Percentiles rank a stretch among this genome's conserved stretches.
phyloP scores from a whole-genome alignment of 73 alveolate genomes.

The Tetrahymena malaccensis region DNA sequence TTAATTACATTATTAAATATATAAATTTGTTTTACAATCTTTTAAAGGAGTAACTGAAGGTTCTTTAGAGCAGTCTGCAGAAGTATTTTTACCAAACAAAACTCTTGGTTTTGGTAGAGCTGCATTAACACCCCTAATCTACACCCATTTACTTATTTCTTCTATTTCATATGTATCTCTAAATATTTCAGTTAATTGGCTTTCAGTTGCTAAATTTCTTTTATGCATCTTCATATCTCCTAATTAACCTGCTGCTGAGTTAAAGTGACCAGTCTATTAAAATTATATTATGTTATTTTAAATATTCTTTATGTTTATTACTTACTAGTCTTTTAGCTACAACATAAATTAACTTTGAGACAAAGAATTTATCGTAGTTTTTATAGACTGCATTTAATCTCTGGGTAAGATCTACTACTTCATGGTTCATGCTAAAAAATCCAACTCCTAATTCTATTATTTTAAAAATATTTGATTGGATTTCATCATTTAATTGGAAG shows the following conservation, averaged over 20 bases:
- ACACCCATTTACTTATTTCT: constrained; percentile 15
- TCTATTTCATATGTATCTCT: constrained; percentile 33
- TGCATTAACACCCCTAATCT: not conserved
- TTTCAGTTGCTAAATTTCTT: constrained; percentile 10
- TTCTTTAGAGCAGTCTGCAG: not conserved
- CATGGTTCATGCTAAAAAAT: not conserved
- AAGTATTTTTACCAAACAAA: not conserved
- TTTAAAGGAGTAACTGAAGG: not conserved
- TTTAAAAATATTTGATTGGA: not conserved
- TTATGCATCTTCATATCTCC: not conserved
- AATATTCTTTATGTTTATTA: not conserved
- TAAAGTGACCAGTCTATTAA: not conserved
- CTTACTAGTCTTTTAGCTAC: not conserved
- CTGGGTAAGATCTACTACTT: not conserved
- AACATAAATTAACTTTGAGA: not conserved
- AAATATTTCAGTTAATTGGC: constrained; percentile 10
- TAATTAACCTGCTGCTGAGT: not conserved
- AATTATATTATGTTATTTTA: not conserved
- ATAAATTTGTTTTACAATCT: not conserved
- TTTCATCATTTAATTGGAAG: not conserved
- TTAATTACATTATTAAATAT: not conserved
- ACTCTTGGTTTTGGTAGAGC: constrained; percentile 10
- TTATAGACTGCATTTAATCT: not conserved
- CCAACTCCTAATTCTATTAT: not conserved
- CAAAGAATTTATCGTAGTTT: not conserved